Conservation (phyloP, 805 yeast species). For the Metschnikowia baotianmanensis region DNA sequence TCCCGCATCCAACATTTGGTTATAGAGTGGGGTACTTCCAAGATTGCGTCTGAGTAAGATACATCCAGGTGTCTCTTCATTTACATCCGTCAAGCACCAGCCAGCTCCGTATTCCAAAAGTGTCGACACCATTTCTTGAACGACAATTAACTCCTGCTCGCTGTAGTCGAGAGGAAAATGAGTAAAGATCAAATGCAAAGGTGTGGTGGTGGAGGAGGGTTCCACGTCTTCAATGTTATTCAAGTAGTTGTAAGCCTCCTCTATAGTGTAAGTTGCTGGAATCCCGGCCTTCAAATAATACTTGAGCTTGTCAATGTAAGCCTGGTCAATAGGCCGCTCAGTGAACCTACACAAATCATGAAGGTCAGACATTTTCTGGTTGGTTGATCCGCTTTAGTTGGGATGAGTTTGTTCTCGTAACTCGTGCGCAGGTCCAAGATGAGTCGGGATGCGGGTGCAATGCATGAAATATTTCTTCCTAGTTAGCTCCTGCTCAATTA, state of each 20-base stretch:
- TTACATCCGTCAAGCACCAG: slow-evolving; percentile 77
- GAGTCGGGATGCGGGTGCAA: no score
- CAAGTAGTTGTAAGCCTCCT: slow-evolving; percentile 64
- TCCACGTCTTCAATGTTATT: slow-evolving; percentile 36
- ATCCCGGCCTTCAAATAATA: slow-evolving; percentile 58
- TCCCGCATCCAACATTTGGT: slow-evolving; percentile 74
- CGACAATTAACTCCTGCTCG: slow-evolving; percentile 42
- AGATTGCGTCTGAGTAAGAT: slow-evolving; percentile 55
- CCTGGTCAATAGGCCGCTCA: slow-evolving; percentile 49
- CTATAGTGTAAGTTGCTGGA: slow-evolving; percentile 80
- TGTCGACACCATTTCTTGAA: slow-evolving; percentile 55
- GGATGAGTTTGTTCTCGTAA: no score
- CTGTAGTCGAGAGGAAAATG: slow-evolving; percentile 47
- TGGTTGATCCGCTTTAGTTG: no score
- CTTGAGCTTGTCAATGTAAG: slow-evolving; percentile 45
- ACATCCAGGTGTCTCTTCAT: slow-evolving; percentile 83
- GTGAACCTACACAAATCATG: slow-evolving; percentile 58
- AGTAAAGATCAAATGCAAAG: slow-evolving; percentile 67
- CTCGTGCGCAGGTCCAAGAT: no score
- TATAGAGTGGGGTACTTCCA: slow-evolving; percentile 38
- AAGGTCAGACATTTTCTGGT: slow-evolving; percentile 55
- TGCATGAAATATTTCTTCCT: no score
- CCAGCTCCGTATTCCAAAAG: slow-evolving; percentile 87
- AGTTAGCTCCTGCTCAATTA: no score
- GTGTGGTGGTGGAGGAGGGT: slow-evolving; percentile 61